Conservation (phyloP, 2,329 filamentous ascomycete genomes). For the Kalmusia sp. region DNA sequence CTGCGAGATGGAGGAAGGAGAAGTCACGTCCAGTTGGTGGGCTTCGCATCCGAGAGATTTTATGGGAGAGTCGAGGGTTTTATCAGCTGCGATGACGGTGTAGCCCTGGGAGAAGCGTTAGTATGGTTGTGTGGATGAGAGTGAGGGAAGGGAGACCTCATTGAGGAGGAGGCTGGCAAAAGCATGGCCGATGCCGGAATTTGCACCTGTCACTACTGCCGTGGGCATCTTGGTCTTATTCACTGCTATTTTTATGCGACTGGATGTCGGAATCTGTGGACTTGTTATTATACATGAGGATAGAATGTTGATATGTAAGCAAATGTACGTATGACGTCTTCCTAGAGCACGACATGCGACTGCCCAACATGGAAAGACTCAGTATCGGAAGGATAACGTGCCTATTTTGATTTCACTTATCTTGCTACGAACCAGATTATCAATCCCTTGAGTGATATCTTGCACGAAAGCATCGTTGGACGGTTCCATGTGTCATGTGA, state of each 20-base stretch:
- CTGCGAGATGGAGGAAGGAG: slow-evolving; percentile 40
- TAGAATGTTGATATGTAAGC: not conserved
- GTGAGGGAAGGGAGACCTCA: slow-evolving; percentile 19
- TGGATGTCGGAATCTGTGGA: not conserved
- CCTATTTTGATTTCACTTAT: too few species aligned
- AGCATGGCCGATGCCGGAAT: slow-evolving; percentile 51
- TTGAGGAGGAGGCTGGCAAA: slow-evolving; percentile 39
- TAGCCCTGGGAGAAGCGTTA: slow-evolving; percentile 31
- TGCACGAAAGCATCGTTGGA: too few species aligned
- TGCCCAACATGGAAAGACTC: too few species aligned
- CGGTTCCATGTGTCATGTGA: too few species aligned
- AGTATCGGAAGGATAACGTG: too few species aligned
- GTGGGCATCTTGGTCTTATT: slow-evolving; percentile 42
- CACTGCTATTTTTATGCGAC: not conserved
- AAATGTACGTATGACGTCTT: slow-evolving; percentile 1
- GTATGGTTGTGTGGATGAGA: not conserved
- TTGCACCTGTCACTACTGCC: slow-evolving; percentile 51
- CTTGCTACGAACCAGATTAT: too few species aligned
- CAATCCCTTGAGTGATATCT: too few species aligned
- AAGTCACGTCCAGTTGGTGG: slow-evolving; percentile 44
- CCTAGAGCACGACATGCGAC: too few species aligned
- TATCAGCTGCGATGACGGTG: slow-evolving; percentile 41
- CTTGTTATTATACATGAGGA: too few species aligned
- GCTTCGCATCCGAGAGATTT: slow-evolving; percentile 40
- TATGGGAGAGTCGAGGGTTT: slow-evolving; percentile 35